Conservation (phyloP, 345 rosid genomes). For the Adansonia digitata region DNA sequence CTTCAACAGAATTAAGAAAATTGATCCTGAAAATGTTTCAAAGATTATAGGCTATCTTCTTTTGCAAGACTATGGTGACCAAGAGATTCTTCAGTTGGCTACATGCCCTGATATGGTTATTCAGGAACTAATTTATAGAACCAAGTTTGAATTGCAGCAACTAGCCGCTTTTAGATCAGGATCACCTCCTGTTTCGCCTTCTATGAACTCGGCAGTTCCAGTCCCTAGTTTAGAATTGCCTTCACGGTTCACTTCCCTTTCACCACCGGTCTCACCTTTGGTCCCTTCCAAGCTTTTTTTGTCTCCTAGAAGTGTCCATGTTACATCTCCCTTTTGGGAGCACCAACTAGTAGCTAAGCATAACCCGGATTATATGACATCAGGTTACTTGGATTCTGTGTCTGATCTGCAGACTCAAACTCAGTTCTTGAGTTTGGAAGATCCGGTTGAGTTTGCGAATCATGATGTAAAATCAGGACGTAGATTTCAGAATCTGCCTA, state of each 20-base stretch:
- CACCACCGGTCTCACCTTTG: slow-evolving; percentile 9
- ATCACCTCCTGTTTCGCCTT: slow-evolving; percentile 27
- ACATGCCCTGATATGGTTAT: slow-evolving; percentile 41
- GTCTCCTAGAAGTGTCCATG: slow-evolving; percentile 17
- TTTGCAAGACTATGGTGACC: slow-evolving; percentile 34
- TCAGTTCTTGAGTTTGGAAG: slow-evolving; percentile 38
- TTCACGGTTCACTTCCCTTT: slow-evolving; percentile 23
- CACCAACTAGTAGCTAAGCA: slow-evolving; percentile 22
- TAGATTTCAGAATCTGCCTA: slow-evolving; percentile 20
- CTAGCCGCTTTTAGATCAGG: slow-evolving; percentile 21
- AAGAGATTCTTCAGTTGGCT: slow-evolving; percentile 42
- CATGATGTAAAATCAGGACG: slow-evolving; percentile 24
- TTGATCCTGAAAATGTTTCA: slow-evolving; percentile 47
- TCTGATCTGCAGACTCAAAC: slow-evolving; percentile 30
- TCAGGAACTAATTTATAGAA: slow-evolving; percentile 35
- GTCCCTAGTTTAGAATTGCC: slow-evolving; percentile 17
- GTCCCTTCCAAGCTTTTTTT: slow-evolving; percentile 17
- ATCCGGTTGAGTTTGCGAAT: slow-evolving; percentile 33
- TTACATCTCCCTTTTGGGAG: slow-evolving; percentile 28
- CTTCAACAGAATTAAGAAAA: slow-evolving; percentile 38
- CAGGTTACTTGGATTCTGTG: slow-evolving; percentile 25
- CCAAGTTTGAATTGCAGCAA: slow-evolving; percentile 41
- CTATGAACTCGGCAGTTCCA: slow-evolving; percentile 24
- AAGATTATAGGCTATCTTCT: slow-evolving; percentile 54
- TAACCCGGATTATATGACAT: slow-evolving; percentile 16